Percentiles rank a stretch among this genome's conserved stretches.
These are phyloP conservation scores for Entomortierella beljakovae DNA, from an alignment of 192 early-diverging fungal genomes.

Conservation along the genomic window DNA sequence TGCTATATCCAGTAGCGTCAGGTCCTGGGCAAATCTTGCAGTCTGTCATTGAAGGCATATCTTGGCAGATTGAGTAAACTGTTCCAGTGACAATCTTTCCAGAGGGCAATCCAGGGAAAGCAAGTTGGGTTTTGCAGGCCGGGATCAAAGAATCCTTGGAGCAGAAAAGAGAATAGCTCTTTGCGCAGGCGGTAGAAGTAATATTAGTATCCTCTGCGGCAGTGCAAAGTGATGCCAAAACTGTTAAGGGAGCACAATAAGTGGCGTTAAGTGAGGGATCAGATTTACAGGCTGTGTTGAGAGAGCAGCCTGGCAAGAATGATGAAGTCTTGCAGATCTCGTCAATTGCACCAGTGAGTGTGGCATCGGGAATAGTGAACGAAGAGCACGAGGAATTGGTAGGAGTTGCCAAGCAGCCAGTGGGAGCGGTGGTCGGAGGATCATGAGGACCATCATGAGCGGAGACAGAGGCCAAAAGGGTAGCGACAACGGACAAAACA, in stretches of 20 bases:
- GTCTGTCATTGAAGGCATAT: conserved; percentile 39
- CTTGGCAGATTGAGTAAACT: conserved; percentile 50
- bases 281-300: conserved; percentile 40
- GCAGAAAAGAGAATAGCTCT: conserved; percentile 40
- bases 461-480: conserved; percentile 23
- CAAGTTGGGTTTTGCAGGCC: conserved; percentile 35
- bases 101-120: conserved; percentile 47
- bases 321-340: conserved; percentile 42
- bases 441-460: conserved; percentile 41
- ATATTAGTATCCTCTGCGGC: conserved; percentile 29
- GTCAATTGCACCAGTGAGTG: conserved; percentile 19
- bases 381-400: conserved; percentile 38
- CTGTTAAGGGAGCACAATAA: conserved; percentile 36
- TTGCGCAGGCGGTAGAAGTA: conserved; percentile 28
- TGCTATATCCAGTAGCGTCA: conserved; percentile 46
- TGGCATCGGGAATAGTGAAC: conserved; percentile 29
- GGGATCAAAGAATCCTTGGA: conserved; percentile 32
- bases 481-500: conserved; percentile 29
- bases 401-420: conserved; percentile 43
- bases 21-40: conserved; percentile 54
- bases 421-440: conserved; percentile 10
- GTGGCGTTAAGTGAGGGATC: conserved; percentile 21
- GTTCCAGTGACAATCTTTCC: conserved; percentile 43
- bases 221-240: conserved; percentile 46
- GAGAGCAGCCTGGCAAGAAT: conserved; percentile 54